Evolutionary conservation across 305 asterid genomes (phyloP).

Genomic region (Solanum hybrid): DNA sequence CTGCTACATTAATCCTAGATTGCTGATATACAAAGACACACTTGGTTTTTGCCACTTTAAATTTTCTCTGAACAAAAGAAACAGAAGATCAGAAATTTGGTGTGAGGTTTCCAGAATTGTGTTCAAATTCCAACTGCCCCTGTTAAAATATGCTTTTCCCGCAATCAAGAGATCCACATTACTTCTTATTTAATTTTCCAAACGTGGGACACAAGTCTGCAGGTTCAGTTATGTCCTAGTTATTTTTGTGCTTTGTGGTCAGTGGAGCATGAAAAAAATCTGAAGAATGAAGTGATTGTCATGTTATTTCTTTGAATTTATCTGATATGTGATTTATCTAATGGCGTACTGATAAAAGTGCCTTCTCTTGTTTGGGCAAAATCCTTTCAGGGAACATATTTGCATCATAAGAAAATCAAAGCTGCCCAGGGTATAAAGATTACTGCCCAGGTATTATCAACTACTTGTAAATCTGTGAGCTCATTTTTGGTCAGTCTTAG

Average conservation of each 20-base stretch:
- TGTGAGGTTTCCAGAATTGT: background rate
- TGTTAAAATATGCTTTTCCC: background rate
- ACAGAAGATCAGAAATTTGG: background rate
- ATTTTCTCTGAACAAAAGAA: background rate
- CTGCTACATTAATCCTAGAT: background rate
- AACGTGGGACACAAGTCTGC: background rate
- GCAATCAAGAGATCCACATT: background rate
- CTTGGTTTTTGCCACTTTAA: background rate
- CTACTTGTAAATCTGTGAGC: background rate
- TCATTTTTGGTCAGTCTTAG: background rate
- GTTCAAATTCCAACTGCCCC: background rate
- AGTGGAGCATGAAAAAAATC: background rate
- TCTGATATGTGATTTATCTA: background rate
- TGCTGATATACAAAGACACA: background rate
- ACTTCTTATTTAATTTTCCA: background rate
- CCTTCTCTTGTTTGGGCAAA: background rate
- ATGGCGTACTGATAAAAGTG: background rate
- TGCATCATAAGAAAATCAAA: conserved; percentile 92
- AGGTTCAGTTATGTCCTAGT: background rate
- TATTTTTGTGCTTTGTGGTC: background rate
- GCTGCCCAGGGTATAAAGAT: conserved; percentile 99
- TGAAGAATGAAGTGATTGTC: background rate
- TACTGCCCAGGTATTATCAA: conserved; percentile 65
- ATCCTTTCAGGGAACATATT: conserved; percentile 64
- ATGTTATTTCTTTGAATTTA: background rate